Evolutionary conservation across 805 yeast species (phyloP).

Genomic region (Sungouiella thailandica): DNA sequence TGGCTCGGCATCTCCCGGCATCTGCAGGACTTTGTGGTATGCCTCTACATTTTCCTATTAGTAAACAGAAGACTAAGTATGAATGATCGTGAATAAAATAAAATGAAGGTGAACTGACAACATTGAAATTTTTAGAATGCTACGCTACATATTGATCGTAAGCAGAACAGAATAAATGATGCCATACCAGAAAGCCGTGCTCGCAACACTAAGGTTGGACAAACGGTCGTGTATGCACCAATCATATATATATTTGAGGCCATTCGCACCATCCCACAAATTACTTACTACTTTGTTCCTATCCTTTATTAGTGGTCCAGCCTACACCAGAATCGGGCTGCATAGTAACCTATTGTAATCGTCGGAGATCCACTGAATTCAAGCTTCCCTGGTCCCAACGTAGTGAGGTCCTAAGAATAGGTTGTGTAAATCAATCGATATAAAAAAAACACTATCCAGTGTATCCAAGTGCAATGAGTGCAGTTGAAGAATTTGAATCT

Average conservation of each 20-base stretch:
- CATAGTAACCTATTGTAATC: slow-evolving; percentile 14
- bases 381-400: slow-evolving; percentile 1
- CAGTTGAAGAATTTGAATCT: slow-evolving; percentile 42
- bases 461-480: slow-evolving; percentile 28
- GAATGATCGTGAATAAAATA: too few species aligned
- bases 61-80: too few species aligned
- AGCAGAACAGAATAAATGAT: too few species aligned
- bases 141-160: too few species aligned
- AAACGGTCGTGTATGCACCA: background rate
- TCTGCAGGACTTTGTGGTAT: too few species aligned
- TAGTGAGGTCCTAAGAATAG: slow-evolving; percentile 2
- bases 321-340: slow-evolving; percentile 4
- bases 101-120: too few species aligned
- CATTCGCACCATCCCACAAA: background rate
- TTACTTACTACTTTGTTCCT: background rate
- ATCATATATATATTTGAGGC: background rate
- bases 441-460: background rate
- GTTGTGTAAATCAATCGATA: too few species aligned
- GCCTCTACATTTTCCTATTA: too few species aligned
- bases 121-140: too few species aligned
- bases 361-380: slow-evolving; percentile 4
- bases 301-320: background rate
- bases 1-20: too few species aligned
- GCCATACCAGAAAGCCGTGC: too few species aligned
- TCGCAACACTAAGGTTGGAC: too few species aligned